These are phyloP conservation scores for Punctularia strigosozonata DNA, from an alignment of 768 basidiomycete genomes.

Conservation along the genomic window DNA sequence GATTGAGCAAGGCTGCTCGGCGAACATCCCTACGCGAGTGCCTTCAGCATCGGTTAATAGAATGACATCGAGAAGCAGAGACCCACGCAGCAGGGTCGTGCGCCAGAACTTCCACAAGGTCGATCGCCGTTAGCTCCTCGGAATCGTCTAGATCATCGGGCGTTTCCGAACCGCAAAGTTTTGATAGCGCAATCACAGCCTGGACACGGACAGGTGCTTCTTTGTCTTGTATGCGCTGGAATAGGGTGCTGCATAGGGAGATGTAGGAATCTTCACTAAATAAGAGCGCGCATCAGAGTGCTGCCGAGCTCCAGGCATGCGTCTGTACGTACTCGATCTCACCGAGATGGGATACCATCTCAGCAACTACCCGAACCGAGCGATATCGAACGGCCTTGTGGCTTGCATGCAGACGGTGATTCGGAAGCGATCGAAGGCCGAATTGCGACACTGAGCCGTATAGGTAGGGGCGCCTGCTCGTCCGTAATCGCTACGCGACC, in stretches of 20 bases:
- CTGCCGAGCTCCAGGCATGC: too few species aligned
- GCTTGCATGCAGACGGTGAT: constrained; percentile 37
- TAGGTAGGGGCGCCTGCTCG: constrained; percentile 91
- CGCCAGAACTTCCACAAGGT: constrained; percentile 53
- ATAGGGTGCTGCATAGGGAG: constrained; percentile 44
- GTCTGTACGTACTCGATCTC: constrained; percentile 35
- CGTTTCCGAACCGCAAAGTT: constrained; percentile 57
- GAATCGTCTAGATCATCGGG: constrained; percentile 41
- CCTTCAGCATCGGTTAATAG: background rate
- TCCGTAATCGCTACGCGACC: constrained; percentile 91
- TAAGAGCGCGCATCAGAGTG: background rate
- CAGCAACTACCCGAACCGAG: constrained; percentile 29
- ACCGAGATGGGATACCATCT: constrained; percentile 32
- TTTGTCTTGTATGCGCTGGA: constrained; percentile 71
- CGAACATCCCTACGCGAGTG: constrained; percentile 86
- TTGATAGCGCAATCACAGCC: constrained; percentile 69
- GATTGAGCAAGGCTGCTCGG: constrained; percentile 59
- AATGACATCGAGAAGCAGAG: background rate
- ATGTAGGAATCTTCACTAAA: constrained; percentile 67
- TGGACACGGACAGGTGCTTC: constrained; percentile 69
- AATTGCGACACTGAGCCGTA: too few species aligned
- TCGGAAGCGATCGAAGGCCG: too few species aligned
- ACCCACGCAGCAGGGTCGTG: constrained; percentile 72
- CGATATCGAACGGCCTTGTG: constrained; percentile 39
- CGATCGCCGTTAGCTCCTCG: constrained; percentile 42